phyloP scores from a whole-genome alignment of 306 rosid species.

The Mucuna pruriens region DNA sequence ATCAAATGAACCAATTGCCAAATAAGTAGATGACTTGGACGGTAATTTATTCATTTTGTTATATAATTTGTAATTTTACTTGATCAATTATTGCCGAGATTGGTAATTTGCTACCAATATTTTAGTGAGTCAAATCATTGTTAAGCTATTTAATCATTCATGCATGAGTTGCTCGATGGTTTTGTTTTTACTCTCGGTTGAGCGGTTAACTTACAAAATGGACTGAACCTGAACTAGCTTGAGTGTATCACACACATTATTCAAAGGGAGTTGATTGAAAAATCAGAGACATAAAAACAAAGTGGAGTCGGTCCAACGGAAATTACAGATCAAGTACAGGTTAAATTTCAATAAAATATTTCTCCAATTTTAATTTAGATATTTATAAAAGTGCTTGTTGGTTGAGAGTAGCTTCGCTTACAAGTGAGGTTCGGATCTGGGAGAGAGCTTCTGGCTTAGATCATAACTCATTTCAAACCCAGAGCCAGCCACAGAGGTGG shows the following conservation, averaged over 20 bases:
- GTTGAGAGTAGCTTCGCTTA: constrained; percentile 51
- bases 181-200: constrained; percentile 35
- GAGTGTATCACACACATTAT: constrained; percentile 41
- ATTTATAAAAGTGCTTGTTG: constrained; percentile 21
- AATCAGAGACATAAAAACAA: not conserved
- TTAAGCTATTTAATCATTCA: not conserved
- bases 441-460: not conserved
- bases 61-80: not conserved
- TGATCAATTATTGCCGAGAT: not conserved
- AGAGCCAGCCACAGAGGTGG: not conserved
- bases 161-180: not conserved
- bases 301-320: constrained; percentile 43
- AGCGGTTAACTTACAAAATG: constrained; percentile 31
- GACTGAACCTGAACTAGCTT: constrained; percentile 27
- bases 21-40: not conserved
- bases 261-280: not conserved
- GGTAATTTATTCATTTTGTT: not conserved
- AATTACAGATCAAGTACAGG: not conserved
- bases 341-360: not conserved
- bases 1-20: not conserved
- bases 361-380: constrained; percentile 6
- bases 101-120: not conserved
- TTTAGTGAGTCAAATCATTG: not conserved
- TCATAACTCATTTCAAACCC: not conserved
- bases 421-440: constrained; percentile 43